These are phyloP conservation scores for Mayamaea pseudoterrestris DNA, from an alignment of 108 stramenopile species.

Conservation along the genomic window DNA sequence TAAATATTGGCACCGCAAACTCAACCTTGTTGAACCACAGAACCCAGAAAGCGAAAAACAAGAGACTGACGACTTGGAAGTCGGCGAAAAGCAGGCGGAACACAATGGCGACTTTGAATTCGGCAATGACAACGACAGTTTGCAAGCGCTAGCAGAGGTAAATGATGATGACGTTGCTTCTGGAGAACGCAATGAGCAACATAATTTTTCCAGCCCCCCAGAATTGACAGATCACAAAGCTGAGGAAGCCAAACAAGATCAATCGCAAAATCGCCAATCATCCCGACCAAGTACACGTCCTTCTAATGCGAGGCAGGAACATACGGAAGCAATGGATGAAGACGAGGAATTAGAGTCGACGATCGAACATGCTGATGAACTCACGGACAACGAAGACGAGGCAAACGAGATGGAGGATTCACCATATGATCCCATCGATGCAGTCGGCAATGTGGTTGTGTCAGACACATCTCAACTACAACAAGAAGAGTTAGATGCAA, in stretches of 20 bases:
- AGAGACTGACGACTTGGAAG: constrained; percentile 8
- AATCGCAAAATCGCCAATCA: constrained; percentile 9
- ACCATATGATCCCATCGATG: too few relatives aligned
- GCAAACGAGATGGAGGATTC: background rate
- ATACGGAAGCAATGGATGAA: background rate
- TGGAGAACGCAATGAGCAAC: constrained; percentile 22
- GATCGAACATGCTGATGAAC: background rate
- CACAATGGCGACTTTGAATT: constrained; percentile 69
- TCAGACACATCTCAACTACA: constrained; percentile 22
- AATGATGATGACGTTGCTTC: constrained; percentile 26
- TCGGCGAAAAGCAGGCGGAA: constrained; percentile 6
- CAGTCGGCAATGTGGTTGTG: constrained; percentile 16
- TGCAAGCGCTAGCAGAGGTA: constrained; percentile 68
- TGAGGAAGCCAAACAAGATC: constrained; percentile 15
- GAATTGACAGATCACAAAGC: constrained; percentile 9
- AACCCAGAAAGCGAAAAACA: constrained; percentile 14
- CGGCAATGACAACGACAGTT: constrained; percentile 37
- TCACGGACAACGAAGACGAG: background rate
- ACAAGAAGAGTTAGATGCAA: constrained; percentile 7
- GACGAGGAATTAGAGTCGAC: background rate
- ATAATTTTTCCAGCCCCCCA: constrained; percentile 5
- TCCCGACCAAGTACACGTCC: background rate
- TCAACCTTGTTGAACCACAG: constrained; percentile 46
- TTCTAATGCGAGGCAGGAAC: background rate
- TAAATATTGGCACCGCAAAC: constrained; percentile 70